Percentiles rank a stretch among this genome's conserved stretches.
Evolutionary conservation across 805 yeast genomes (phyloP).

Genomic region (Saccharomycopsis fibuligera): DNA sequence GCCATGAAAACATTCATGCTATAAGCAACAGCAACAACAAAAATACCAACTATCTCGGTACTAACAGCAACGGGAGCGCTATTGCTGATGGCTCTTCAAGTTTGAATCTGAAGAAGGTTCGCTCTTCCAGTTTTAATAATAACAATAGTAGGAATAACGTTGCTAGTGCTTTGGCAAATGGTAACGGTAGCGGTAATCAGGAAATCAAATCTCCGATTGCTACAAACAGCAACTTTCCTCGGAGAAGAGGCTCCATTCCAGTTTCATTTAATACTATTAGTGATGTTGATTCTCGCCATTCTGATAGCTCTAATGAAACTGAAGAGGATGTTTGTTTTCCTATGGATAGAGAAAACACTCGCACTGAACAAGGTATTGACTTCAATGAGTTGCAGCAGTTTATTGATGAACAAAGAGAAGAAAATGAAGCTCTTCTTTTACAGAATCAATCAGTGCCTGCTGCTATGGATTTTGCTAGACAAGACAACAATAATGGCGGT

Average conservation of each 20-base stretch:
- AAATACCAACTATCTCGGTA: too few species aligned
- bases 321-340: constrained; percentile 58
- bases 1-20: too few species aligned
- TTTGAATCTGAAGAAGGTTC: too few species aligned
- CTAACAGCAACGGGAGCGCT: too few species aligned
- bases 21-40: too few species aligned
- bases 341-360: constrained; percentile 51
- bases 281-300: constrained; percentile 66
- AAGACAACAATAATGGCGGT: background rate
- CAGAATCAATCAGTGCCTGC: constrained; percentile 1
- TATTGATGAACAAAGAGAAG: constrained; percentile 53
- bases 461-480: background rate
- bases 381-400: constrained; percentile 86
- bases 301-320: constrained; percentile 79
- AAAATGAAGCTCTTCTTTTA: constrained; percentile 32
- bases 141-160: too few species aligned
- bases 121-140: too few species aligned
- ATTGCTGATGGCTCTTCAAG: too few species aligned
- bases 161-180: too few species aligned
- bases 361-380: constrained; percentile 68
- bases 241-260: background rate
- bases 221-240: too few species aligned
- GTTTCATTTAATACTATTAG: background rate
- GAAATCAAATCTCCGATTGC: too few species aligned
- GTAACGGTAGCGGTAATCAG: too few species aligned